phyloP scores from a whole-genome alignment of 495 filamentous ascomycete species.

The Immersiella caudata region DNA sequence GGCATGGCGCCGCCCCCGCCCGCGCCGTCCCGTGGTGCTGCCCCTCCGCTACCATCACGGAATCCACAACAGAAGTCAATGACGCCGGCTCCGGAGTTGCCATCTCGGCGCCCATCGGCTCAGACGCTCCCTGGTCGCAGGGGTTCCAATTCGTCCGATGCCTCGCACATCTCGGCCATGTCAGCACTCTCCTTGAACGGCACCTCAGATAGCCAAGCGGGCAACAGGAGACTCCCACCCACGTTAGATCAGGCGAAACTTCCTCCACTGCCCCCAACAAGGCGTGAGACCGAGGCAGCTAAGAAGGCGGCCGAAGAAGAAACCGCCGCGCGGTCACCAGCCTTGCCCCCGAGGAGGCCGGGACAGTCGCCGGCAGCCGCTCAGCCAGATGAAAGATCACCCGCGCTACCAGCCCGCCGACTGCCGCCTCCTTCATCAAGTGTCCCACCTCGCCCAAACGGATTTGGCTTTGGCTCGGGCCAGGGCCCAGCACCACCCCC shows the following conservation, averaged over 20 bases:
- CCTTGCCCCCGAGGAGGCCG: conserved; percentile 46
- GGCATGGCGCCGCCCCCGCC: conserved; percentile 24
- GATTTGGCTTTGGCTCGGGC: conserved; percentile 29
- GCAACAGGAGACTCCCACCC: conserved; percentile 51
- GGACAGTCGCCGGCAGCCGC: conserved; percentile 27
- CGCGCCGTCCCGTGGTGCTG: background rate
- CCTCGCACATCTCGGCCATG: conserved; percentile 47
- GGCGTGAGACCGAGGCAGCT: conserved; percentile 50
- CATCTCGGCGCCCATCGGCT: conserved; percentile 43
- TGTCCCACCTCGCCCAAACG: conserved; percentile 29
- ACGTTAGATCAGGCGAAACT: conserved; percentile 53
- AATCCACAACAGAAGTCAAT: conserved; percentile 36
- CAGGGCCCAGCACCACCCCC: conserved; percentile 43
- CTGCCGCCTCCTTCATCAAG: conserved; percentile 45
- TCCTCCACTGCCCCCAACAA: conserved; percentile 51
- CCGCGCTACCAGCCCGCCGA: conserved; percentile 39
- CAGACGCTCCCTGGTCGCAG: conserved; percentile 40
- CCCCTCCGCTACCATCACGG: conserved; percentile 46
- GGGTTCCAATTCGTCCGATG: conserved; percentile 51
- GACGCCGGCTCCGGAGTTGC: conserved; percentile 41
- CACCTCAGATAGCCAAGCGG: conserved; percentile 30
- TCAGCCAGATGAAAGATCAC: conserved; percentile 25
- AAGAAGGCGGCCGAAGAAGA: conserved; percentile 40
- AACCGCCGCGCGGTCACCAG: conserved; percentile 23
- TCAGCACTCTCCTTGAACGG: conserved; percentile 45